Evolutionary conservation across 1,284 basidiomycete species (phyloP).

Genomic region (Sporisorium exsertum): DNA sequence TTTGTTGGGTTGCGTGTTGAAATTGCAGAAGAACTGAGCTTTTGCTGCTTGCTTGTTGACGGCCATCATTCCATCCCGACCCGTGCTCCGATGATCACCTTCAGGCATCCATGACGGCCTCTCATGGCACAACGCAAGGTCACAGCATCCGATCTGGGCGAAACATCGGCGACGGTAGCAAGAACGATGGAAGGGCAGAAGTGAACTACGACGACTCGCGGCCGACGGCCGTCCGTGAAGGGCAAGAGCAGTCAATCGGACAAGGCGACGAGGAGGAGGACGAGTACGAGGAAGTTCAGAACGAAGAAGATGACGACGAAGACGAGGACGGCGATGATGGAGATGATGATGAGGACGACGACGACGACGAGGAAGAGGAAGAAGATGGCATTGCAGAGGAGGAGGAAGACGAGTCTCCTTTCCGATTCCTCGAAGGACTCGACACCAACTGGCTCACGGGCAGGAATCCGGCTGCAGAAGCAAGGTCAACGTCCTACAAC

Average conservation of each 20-base stretch:
- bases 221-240: not conserved
- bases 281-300: conserved; percentile 9
- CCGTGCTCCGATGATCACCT: not conserved
- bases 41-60: not conserved
- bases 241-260: not conserved
- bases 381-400: conserved; percentile 26
- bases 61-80: not conserved
- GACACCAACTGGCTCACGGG: conserved; percentile 31
- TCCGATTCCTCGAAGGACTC: conserved; percentile 40
- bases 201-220: not conserved
- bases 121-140: conserved; percentile 2
- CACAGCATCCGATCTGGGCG: not conserved
- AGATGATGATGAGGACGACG: conserved; percentile 16
- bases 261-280: conserved; percentile 10
- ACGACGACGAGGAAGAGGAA: conserved; percentile 18
- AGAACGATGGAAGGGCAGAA: not conserved
- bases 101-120: conserved; percentile 16
- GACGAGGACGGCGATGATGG: conserved; percentile 17
- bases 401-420: conserved; percentile 44
- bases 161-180: not conserved
- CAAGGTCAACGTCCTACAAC: not conserved
- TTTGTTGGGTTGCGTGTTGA: conserved; percentile 15
- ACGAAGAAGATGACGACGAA: conserved; percentile 16
- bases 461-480: not conserved
- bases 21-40: conserved; percentile 2